Conservation (phyloP, 768 basidiomycete genomes). For the Russula sp. region DNA sequence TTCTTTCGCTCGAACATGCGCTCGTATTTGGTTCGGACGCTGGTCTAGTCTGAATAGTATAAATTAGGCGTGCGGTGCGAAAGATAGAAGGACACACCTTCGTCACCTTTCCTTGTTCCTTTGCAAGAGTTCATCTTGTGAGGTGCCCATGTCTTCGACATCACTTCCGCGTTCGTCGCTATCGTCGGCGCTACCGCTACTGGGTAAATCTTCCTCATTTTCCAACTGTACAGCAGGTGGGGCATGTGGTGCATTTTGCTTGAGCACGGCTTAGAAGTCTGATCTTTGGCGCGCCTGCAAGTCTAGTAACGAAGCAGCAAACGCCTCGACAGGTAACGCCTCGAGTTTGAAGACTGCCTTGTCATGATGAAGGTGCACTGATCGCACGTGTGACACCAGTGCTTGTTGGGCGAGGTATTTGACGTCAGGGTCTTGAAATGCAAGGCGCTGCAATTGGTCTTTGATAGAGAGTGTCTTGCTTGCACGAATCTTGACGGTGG, state of each 20-base stretch:
- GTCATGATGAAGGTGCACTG: constrained; percentile 89
- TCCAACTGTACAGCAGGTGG: constrained; percentile 39
- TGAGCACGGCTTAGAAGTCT: constrained; percentile 73
- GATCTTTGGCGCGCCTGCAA: constrained; percentile 94
- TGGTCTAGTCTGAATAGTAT: constrained; percentile 22
- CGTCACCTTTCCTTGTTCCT: constrained; percentile 8
- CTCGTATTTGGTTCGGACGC: constrained; percentile 90
- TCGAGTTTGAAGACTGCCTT: constrained; percentile 88
- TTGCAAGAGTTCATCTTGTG: constrained; percentile 3
- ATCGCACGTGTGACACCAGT: constrained; percentile 93
- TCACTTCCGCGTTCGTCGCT: neutral
- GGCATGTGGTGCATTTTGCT: constrained; percentile 57
- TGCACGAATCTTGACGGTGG: constrained; percentile 82
- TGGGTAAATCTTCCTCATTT: constrained; percentile 30
- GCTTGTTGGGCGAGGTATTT: constrained; percentile 95
- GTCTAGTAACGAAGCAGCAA: constrained; percentile 85
- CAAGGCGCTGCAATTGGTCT: constrained; percentile 87
- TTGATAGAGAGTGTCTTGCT: constrained; percentile 84
- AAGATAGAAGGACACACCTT: constrained; percentile 2
- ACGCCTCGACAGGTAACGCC: constrained; percentile 77
- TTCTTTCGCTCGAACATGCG: constrained; percentile 97
- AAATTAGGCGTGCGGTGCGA: neutral
- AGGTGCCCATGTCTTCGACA: neutral
- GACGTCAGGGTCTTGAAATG: constrained; percentile 94
- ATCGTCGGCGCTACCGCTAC: constrained; percentile 10